Percentiles rank a stretch among this genome's conserved stretches.
phyloP scores from a whole-genome alignment of 2,329 filamentous ascomycete species.

The Zasmidium citrigriseum region DNA sequence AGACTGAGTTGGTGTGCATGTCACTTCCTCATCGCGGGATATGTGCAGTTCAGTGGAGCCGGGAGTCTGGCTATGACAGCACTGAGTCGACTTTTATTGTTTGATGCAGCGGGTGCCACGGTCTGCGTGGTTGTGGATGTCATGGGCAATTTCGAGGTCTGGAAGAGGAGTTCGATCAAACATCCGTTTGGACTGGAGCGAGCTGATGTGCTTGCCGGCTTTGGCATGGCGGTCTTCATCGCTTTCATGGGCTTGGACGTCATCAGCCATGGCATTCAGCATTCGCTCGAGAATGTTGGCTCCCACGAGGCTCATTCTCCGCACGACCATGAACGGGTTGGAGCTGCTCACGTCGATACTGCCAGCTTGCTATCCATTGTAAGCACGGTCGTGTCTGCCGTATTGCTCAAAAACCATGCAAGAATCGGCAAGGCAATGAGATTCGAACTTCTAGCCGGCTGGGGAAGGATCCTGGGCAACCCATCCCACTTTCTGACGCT shows the following conservation, averaged over 20 bases:
- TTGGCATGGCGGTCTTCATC: slow-evolving; percentile 92
- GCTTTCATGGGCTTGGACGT: slow-evolving; percentile 98
- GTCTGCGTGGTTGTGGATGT: slow-evolving; percentile 92
- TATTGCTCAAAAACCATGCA: slow-evolving; percentile 84
- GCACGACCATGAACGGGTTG: slow-evolving; percentile 62
- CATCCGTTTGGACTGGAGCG: slow-evolving; percentile 90
- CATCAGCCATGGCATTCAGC: slow-evolving; percentile 89
- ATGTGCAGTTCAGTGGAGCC: slow-evolving; percentile 81
- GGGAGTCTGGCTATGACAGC: slow-evolving; percentile 90
- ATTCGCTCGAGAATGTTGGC: slow-evolving; percentile 76
- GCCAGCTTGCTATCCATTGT: slow-evolving; percentile 79
- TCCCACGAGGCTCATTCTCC: slow-evolving; percentile 67
- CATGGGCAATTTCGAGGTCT: slow-evolving; percentile 94
- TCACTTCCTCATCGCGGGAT: slow-evolving; percentile 79
- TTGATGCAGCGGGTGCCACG: slow-evolving; percentile 88
- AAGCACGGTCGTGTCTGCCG: slow-evolving; percentile 81
- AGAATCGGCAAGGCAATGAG: slow-evolving; percentile 91
- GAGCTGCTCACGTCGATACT: slow-evolving; percentile 75
- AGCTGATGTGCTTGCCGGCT: slow-evolving; percentile 89
- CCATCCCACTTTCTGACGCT: slow-evolving; percentile 94
- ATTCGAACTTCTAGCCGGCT: slow-evolving; percentile 75
- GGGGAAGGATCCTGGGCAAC: slow-evolving; percentile 88
- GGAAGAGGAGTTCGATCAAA: slow-evolving; percentile 87
- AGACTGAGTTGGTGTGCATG: slow-evolving; percentile 87
- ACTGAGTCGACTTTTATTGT: slow-evolving; percentile 89